Evolutionary conservation across 768 basidiomycete genomes (phyloP).

Genomic region (Termitomyces bulborhizus): DNA sequence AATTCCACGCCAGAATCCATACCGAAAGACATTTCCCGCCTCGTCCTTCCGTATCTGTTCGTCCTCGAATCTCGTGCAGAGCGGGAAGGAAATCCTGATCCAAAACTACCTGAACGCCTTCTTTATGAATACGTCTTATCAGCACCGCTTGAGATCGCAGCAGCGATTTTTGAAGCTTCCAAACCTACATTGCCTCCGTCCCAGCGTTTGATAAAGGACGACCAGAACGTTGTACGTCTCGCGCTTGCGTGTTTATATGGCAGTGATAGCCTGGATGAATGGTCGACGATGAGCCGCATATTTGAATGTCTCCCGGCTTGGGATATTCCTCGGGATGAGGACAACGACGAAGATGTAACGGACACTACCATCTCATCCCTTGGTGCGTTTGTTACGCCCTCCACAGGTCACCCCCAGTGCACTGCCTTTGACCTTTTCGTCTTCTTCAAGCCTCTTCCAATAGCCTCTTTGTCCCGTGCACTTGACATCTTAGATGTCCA

Average conservation of each 20-base stretch:
- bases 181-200: slow-evolving; percentile 76
- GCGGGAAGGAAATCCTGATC: slow-evolving; percentile 67
- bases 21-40: slow-evolving; percentile 58
- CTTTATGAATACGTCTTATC: slow-evolving; percentile 69
- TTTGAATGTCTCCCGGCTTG: slow-evolving; percentile 97
- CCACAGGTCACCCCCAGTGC: slow-evolving; percentile 48
- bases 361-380: slow-evolving; percentile 80
- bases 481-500: slow-evolving; percentile 93
- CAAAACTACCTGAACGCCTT: slow-evolving; percentile 53
- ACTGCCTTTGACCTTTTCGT: slow-evolving; percentile 67
- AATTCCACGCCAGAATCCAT: slow-evolving; percentile 64
- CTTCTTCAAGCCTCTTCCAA: slow-evolving; percentile 78
- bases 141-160: slow-evolving; percentile 60
- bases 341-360: slow-evolving; percentile 66
- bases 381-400: slow-evolving; percentile 72
- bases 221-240: slow-evolving; percentile 79
- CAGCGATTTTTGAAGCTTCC: slow-evolving; percentile 81
- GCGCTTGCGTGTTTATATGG: slow-evolving; percentile 91
- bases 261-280: slow-evolving; percentile 60
- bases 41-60: slow-evolving; percentile 90
- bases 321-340: slow-evolving; percentile 53
- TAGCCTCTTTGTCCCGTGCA: slow-evolving; percentile 68
- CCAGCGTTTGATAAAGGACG: slow-evolving; percentile 72
- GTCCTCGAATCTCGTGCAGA: slow-evolving; percentile 88
- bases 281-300: slow-evolving; percentile 82